These are phyloP conservation scores for Cudoniella acicularis DNA, from an alignment of 495 filamentous ascomycete genomes.

Conservation along the genomic window DNA sequence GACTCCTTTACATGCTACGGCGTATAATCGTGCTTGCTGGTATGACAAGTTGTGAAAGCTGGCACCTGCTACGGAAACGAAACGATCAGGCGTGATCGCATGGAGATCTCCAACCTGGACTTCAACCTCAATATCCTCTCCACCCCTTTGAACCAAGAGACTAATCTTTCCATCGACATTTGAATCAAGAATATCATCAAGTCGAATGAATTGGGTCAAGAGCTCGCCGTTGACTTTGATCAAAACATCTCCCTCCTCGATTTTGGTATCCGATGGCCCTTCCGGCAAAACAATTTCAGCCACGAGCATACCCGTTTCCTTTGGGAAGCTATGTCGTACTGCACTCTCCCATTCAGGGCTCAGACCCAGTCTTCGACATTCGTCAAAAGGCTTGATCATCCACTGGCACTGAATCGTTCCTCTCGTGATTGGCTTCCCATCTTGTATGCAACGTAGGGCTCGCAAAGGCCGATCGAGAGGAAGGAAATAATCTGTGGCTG, in stretches of 20 bases:
- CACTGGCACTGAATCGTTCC: constrained; percentile 99
- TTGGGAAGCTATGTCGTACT: constrained; percentile 76
- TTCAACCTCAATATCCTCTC: constrained; percentile 81
- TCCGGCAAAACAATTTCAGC: constrained; percentile 92
- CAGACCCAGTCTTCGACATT: constrained; percentile 88
- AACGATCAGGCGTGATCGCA: constrained; percentile 91
- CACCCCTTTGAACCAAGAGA: constrained; percentile 81
- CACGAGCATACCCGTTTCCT: constrained; percentile 93
- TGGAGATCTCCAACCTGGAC: constrained; percentile 88
- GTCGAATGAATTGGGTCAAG: constrained; percentile 85
- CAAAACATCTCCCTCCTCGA: constrained; percentile 95
- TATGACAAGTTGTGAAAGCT: constrained; percentile 96
- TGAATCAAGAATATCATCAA: constrained; percentile 92
- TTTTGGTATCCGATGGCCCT: constrained; percentile 77
- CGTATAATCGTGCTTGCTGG: constrained; percentile 90
- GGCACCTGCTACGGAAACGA: constrained; percentile 87
- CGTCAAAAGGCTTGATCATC: constrained; percentile 94
- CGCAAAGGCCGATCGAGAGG: constrained; percentile 85
- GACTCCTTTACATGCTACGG: constrained; percentile 85
- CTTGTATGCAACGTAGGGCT: constrained; percentile 80
- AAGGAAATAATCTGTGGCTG: constrained; percentile 97
- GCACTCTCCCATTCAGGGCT: constrained; percentile 80
- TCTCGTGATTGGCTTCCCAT: constrained; percentile 67
- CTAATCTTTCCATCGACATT: constrained; percentile 72
- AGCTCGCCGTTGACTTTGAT: constrained; percentile 92